These are phyloP conservation scores for Neurospora sp. DNA, from an alignment of 495 filamentous ascomycete genomes.

Conservation along the genomic window DNA sequence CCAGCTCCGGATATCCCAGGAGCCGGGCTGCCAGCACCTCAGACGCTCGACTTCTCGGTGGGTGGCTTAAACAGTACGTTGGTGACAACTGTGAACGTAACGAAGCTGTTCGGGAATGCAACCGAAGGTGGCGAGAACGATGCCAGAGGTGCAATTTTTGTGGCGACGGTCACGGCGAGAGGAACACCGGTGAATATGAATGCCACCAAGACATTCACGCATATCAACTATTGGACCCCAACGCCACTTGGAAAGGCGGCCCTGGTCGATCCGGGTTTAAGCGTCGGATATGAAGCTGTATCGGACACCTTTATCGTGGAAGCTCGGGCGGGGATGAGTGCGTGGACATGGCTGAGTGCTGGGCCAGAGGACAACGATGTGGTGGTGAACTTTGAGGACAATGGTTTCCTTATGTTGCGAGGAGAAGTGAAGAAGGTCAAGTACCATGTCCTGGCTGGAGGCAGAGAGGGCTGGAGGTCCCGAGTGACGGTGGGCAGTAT, in stretches of 20 bases:
- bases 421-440: slow-evolving; percentile 41
- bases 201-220: slow-evolving; percentile 38
- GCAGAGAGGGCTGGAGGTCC: slow-evolving; percentile 39
- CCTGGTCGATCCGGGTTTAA: slow-evolving; percentile 46
- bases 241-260: slow-evolving; percentile 41
- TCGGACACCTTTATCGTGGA: slow-evolving; percentile 43
- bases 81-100: slow-evolving; percentile 35
- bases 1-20: background rate
- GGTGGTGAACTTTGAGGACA: slow-evolving; percentile 51
- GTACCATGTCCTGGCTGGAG: slow-evolving; percentile 38
- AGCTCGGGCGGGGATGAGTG: slow-evolving; percentile 47
- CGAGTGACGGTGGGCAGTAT: slow-evolving; percentile 51
- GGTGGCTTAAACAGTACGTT: slow-evolving; percentile 53
- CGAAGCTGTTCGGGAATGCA: slow-evolving; percentile 6
- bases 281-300: slow-evolving; percentile 29
- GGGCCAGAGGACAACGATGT: slow-evolving; percentile 40
- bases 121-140: slow-evolving; percentile 22
- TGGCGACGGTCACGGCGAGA: slow-evolving; percentile 43
- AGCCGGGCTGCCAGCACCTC: background rate
- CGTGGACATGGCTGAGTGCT: slow-evolving; percentile 57
- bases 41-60: slow-evolving; percentile 36
- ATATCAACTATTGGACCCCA: slow-evolving; percentile 48
- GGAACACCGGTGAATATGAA: slow-evolving; percentile 47
- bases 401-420: slow-evolving; percentile 47
- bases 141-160: slow-evolving; percentile 39